Conservation (phyloP, 768 basidiomycete genomes). For the Suillus spraguei region DNA sequence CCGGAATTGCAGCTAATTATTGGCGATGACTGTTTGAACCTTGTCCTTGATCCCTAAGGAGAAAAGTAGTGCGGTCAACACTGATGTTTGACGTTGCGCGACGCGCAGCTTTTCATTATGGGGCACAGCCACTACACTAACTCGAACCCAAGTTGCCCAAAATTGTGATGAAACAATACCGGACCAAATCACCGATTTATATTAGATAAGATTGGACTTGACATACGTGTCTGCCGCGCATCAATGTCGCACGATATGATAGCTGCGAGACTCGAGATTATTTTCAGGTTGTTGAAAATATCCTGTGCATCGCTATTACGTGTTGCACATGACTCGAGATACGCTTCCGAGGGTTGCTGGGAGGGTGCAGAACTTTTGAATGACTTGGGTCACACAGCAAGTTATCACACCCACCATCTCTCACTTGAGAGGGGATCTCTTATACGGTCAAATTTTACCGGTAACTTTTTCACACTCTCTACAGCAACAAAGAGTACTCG, state of each 20-base stretch:
- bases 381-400: slow-evolving; percentile 3
- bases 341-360: background rate
- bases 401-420: background rate
- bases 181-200: background rate
- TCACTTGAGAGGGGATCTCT: background rate
- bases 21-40: slow-evolving; percentile 14
- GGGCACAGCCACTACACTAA: slow-evolving; percentile 23
- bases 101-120: slow-evolving; percentile 24
- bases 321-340: slow-evolving; percentile 2
- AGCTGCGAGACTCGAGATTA: slow-evolving; percentile 5
- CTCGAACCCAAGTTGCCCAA: slow-evolving; percentile 16
- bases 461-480: background rate
- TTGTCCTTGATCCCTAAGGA: slow-evolving; percentile 12
- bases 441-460: background rate
- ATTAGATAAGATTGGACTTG: background rate
- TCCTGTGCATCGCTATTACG: background rate
- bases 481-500: slow-evolving; percentile 6
- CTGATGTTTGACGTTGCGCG: slow-evolving; percentile 31
- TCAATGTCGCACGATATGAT: slow-evolving; percentile 4
- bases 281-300: background rate
- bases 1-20: background rate
- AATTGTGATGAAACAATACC: slow-evolving; percentile 16
- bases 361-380: background rate
- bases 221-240: background rate
- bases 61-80: slow-evolving; percentile 10